phyloP scores from a whole-genome alignment of 805 yeast species.

The Blastobotrys robertii region DNA sequence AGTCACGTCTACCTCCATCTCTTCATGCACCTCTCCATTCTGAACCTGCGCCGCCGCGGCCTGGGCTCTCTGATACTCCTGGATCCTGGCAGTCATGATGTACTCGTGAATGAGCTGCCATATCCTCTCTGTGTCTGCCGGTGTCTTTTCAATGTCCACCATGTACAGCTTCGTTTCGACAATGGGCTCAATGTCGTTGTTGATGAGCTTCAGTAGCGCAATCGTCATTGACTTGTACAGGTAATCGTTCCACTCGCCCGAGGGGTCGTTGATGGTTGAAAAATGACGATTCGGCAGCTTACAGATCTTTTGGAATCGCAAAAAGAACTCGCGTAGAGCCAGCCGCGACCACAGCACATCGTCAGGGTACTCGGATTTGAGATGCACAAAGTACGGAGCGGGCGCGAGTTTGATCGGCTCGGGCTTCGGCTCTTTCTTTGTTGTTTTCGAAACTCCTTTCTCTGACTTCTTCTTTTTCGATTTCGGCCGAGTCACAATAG shows the following conservation, averaged over 20 bases:
- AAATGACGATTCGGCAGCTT: constrained; percentile 27
- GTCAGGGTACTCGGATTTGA: constrained; percentile 18
- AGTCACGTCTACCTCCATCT: constrained; percentile 1
- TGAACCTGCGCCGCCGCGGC: constrained; percentile 2
- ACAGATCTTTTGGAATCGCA: constrained; percentile 30
- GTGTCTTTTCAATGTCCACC: constrained; percentile 25
- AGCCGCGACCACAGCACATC: constrained; percentile 26
- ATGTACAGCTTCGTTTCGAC: constrained; percentile 17
- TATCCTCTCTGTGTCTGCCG: constrained; percentile 24
- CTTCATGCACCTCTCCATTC: not conserved
- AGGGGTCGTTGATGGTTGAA: constrained; percentile 27
- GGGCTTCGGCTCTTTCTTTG: constrained; percentile 9
- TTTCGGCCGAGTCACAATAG: constrained; percentile 7
- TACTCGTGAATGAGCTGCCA: constrained; percentile 26
- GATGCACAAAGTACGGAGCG: constrained; percentile 15
- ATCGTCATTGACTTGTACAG: constrained; percentile 27
- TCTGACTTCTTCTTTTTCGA: constrained; percentile 1
- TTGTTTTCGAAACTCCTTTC: constrained; percentile 3
- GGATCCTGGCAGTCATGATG: not conserved
- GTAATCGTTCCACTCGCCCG: constrained; percentile 28
- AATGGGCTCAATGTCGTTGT: constrained; percentile 25
- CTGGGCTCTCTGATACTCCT: not conserved
- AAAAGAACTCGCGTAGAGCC: constrained; percentile 29
- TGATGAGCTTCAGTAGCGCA: constrained; percentile 23
- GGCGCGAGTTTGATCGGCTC: constrained; percentile 5